phyloP scores from a whole-genome alignment of 2,329 filamentous ascomycete genomes.

The Penicillium sumatraense region DNA sequence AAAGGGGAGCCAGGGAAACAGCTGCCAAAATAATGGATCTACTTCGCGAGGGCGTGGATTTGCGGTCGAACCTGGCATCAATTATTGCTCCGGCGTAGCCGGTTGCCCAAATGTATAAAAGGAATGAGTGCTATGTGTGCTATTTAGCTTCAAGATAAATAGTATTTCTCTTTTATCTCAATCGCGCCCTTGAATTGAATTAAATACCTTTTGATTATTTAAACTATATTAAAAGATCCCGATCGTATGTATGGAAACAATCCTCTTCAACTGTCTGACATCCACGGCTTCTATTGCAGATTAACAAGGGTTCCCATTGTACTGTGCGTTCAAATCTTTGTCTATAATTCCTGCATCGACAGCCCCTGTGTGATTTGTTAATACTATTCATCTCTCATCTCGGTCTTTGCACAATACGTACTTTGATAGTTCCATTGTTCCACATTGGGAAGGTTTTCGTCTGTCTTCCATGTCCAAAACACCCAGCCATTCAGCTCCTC shows the following conservation, averaged over 20 bases:
- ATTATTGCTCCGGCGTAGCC: background rate
- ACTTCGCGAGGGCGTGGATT: background rate
- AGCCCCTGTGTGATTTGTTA: background rate
- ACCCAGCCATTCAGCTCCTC: background rate
- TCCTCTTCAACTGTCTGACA: no score
- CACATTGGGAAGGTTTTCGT: background rate
- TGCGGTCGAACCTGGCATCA: background rate
- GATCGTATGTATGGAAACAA: no score
- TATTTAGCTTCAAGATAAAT: no score
- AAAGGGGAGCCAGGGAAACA: slow-evolving; percentile 19
- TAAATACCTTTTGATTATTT: background rate
- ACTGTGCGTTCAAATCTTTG: background rate
- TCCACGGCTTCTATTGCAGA: slow-evolving; percentile 1
- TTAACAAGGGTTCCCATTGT: background rate
- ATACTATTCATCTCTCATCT: background rate
- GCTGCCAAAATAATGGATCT: slow-evolving; percentile 11
- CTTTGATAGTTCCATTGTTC: slow-evolving; percentile 7
- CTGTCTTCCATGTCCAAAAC: slow-evolving; percentile 6
- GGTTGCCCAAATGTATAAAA: background rate
- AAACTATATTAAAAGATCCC: no score
- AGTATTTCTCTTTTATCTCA: no score
- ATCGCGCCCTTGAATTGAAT: no score
- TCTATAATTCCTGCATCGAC: background rate
- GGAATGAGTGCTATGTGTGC: no score
- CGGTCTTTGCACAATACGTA: background rate